Percentiles rank a stretch among this genome's conserved stretches.
phyloP scores from a whole-genome alignment of 2,329 filamentous ascomycete genomes.

The Emergomyces orientalis region DNA sequence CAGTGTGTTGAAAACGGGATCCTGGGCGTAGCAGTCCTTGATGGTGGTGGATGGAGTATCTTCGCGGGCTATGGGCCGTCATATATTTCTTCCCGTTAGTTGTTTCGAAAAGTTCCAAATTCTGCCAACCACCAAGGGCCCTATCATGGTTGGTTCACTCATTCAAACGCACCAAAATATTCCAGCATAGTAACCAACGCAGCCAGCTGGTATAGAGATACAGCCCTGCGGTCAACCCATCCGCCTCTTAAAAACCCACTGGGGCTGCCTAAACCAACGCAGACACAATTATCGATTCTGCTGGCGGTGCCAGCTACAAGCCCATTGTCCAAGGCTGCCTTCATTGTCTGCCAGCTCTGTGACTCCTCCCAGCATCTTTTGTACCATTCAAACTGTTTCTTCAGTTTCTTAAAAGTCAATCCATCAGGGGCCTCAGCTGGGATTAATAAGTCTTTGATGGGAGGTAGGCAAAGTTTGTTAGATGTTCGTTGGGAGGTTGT shows the following conservation, averaged over 20 bases:
- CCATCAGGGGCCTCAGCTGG: constrained; percentile 31
- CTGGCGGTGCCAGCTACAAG: neutral
- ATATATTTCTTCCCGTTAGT: constrained; percentile 4
- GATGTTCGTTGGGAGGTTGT: constrained; percentile 20
- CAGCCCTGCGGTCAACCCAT: constrained; percentile 33
- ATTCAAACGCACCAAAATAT: constrained; percentile 20
- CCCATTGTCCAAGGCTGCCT: constrained; percentile 10
- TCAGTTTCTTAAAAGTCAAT: constrained; percentile 26
- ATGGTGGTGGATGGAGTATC: constrained; percentile 16
- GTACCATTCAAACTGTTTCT: constrained; percentile 24
- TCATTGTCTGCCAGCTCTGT: constrained; percentile 21
- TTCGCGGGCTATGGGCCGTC: neutral
- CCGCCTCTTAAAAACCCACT: constrained; percentile 35
- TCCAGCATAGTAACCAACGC: constrained; percentile 27
- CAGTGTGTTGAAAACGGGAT: constrained; percentile 44
- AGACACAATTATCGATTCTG: constrained; percentile 26
- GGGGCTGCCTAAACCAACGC: constrained; percentile 34
- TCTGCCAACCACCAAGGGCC: neutral
- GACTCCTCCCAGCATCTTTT: constrained; percentile 25
- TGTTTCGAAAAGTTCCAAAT: constrained; percentile 6
- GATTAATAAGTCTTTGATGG: constrained; percentile 16
- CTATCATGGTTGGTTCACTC: neutral
- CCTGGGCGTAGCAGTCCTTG: constrained; percentile 45
- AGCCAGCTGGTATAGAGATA: constrained; percentile 35
- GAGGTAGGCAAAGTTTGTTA: constrained; percentile 5